These are phyloP conservation scores for Serendipita indica DNA, from an alignment of 768 basidiomycete genomes.

Conservation along the genomic window DNA sequence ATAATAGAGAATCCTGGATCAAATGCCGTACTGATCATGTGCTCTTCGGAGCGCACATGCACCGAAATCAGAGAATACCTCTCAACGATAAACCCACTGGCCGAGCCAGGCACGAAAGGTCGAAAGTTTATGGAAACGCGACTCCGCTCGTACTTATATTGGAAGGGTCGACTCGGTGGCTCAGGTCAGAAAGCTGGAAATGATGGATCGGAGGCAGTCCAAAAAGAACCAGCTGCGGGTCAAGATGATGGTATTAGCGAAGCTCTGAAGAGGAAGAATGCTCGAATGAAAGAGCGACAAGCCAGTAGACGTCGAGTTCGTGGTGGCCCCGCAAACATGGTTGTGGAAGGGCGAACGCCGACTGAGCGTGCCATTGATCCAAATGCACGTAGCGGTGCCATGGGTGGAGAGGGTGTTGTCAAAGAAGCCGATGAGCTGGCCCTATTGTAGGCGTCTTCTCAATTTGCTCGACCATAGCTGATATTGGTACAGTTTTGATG, in stretches of 20 bases:
- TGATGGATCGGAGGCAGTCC: neutral
- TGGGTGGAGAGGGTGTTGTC: constrained; percentile 9
- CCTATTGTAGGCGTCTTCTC: neutral
- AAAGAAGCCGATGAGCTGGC: constrained; percentile 13
- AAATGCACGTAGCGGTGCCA: neutral
- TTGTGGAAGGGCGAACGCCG: too few relatives aligned
- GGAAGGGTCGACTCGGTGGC: constrained; percentile 45
- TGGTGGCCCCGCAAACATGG: constrained; percentile 33
- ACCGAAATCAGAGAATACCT: constrained; percentile 68
- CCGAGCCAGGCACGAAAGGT: constrained; percentile 48
- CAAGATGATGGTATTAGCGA: constrained; percentile 39
- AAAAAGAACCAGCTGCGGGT: neutral
- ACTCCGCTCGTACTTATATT: constrained; percentile 57
- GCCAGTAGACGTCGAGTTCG: constrained; percentile 59
- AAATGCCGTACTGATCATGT: constrained; percentile 79
- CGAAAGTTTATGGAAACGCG: constrained; percentile 66
- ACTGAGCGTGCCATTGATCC: constrained; percentile 4
- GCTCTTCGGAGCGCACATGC: constrained; percentile 61
- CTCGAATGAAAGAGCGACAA: constrained; percentile 39
- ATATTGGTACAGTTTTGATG: constrained; percentile 10
- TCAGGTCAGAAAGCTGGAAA: neutral
- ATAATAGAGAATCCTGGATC: constrained; percentile 33
- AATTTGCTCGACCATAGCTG: neutral
- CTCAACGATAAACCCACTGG: constrained; percentile 41
- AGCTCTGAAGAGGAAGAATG: constrained; percentile 65